phyloP scores from a whole-genome alignment of 2,329 filamentous ascomycete genomes.

The Aspergillus sp. region DNA sequence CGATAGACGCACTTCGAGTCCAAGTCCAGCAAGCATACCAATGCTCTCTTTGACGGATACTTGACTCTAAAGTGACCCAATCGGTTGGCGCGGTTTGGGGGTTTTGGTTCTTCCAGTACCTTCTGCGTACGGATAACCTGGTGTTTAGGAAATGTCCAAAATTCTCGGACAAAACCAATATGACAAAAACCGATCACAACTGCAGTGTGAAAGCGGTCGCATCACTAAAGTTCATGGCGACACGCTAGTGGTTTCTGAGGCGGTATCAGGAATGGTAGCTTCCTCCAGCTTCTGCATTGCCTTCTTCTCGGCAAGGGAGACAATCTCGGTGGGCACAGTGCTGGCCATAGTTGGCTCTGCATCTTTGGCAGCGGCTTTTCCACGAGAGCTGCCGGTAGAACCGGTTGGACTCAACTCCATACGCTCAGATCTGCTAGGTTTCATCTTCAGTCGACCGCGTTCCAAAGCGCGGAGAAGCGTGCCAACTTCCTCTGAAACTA shows the following conservation, averaged over 20 bases:
- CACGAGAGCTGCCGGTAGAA: conserved; percentile 27
- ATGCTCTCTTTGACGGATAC: background rate
- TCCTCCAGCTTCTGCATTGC: conserved; percentile 16
- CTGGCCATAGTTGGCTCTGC: conserved; percentile 23
- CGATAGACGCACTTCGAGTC: background rate
- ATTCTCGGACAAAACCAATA: background rate
- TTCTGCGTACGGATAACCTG: background rate
- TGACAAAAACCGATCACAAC: conserved; percentile 5
- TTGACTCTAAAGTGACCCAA: background rate
- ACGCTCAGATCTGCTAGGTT: conserved; percentile 34
- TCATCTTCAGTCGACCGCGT: conserved; percentile 34
- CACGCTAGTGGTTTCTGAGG: conserved; percentile 26
- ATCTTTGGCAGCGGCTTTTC: conserved; percentile 16
- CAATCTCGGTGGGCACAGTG: conserved; percentile 29
- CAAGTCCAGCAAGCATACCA: background rate
- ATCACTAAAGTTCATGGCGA: conserved; percentile 7
- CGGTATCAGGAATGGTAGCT: conserved; percentile 23
- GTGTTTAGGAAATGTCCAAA: background rate
- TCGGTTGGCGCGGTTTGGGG: background rate
- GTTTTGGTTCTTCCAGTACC: background rate
- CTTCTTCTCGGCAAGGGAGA: conserved; percentile 17
- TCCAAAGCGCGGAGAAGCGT: conserved; percentile 37
- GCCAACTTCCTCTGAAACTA: conserved; percentile 37
- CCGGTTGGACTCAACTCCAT: conserved; percentile 34
- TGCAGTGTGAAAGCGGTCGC: conserved; percentile 10